Evolutionary conservation across 805 yeast genomes (phyloP), one percentile per base, ranked within the genome.

Genomic region (Zygoascus flipseniorum): DNA sequence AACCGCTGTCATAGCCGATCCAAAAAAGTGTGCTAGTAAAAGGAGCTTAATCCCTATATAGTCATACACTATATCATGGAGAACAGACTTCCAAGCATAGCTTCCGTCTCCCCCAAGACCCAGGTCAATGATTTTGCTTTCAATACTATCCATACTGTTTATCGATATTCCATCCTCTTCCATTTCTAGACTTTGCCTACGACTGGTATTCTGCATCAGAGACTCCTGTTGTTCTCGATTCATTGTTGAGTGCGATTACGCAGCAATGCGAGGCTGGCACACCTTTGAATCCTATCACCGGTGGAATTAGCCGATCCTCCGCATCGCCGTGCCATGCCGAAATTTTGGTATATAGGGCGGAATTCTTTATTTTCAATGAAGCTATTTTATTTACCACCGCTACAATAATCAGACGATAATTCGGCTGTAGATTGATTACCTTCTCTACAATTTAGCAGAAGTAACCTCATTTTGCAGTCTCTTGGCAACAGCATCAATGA

Each of bases 401-500:
- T 23, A 23, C 28, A 23, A 23, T 4, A 23, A 23, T 23, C 28
- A 23, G 6, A 23, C 28, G 42, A 37, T 16, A 37, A 37, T 5
- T 37, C 42, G 42, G 3, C n/a, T 43, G 8, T 48, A 4, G 47
- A 14, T 44, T n/a, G 42, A 37, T 3, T 3, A 16, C 13, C 39
- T 14, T 37, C 18, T 42, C 13, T 18, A 19, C 20, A 19, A 39
- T 16, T 49, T 43, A 10, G 31, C 31, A 44, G 32, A 11, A 35
- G 44, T 19, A 44, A 44, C 47, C 9, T 54, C 53, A 60, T 61
- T 63, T 48, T 66, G 68, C 57, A 89, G 78, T 69, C 89, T 82
- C 59, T 71, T 70, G 55, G 86, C 84, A 57, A 90, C 97, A 41
- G 85, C 85, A 58, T 83, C 86, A 62, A 90, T 81, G 71, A 89